Conservation (phyloP, 2,329 filamentous ascomycete genomes). For the Rugonectria rugulosa region DNA sequence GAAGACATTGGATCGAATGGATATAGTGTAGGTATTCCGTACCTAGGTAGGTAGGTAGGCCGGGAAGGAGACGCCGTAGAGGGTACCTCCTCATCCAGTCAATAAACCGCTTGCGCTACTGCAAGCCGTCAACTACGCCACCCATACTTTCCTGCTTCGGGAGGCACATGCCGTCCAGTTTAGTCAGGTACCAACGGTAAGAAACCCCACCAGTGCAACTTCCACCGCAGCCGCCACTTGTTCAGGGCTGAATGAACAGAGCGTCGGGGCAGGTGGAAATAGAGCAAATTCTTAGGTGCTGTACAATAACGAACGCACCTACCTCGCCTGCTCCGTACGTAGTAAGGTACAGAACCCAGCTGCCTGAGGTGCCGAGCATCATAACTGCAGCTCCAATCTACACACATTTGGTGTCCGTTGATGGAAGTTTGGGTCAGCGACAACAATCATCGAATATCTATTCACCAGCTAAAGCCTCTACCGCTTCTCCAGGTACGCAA, state of each 20-base stretch:
- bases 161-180: neutral
- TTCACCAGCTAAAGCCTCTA: too few relatives aligned
- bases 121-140: conserved; percentile 27
- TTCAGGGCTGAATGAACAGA: neutral
- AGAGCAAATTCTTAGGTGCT: too few relatives aligned
- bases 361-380: too few relatives aligned
- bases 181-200: conserved; percentile 15
- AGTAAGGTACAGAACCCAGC: too few relatives aligned
- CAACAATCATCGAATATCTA: neutral
- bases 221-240: conserved; percentile 7
- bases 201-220: conserved; percentile 1
- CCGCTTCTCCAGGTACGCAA: neutral
- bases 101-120: conserved; percentile 41
- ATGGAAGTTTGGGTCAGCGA: too few relatives aligned
- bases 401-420: too few relatives aligned
- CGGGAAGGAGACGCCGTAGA: too few relatives aligned
- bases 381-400: too few relatives aligned
- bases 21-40: neutral
- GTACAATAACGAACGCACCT: too few relatives aligned
- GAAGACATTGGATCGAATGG: neutral
- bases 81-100: conserved; percentile 31
- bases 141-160: neutral
- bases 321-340: too few relatives aligned
- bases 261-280: neutral
- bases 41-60: neutral